Evolutionary conservation across 192 early-diverging fungal species (phyloP).

Genomic region (Backusella liffmaniae): DNA sequence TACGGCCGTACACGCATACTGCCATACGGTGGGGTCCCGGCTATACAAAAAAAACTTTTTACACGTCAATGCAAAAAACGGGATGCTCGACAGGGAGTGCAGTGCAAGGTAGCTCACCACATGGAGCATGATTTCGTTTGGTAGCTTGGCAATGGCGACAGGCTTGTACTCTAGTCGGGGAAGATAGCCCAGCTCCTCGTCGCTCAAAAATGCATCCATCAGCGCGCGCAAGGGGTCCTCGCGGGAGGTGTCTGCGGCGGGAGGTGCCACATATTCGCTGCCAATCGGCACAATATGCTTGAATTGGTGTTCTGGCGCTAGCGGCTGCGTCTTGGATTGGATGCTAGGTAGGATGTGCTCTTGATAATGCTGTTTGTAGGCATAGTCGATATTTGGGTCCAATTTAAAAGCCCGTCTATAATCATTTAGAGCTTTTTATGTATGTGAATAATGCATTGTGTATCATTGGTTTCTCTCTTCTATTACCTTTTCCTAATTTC

Average conservation of each 20-base stretch:
- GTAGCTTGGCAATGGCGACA: conserved; percentile 33
- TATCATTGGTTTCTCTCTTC: background rate
- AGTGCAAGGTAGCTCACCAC: conserved; percentile 27
- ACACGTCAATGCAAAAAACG: conserved; percentile 33
- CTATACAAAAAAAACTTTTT: conserved; percentile 39
- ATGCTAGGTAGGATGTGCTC: background rate
- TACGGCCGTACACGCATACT: conserved; percentile 30
- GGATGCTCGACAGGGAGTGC: conserved; percentile 26
- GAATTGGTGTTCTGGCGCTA: background rate
- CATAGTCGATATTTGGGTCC: conserved; percentile 30
- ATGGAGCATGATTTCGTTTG: conserved; percentile 34
- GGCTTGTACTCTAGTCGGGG: conserved; percentile 29
- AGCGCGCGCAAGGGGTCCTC: background rate
- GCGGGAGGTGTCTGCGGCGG: background rate
- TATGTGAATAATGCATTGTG: background rate
- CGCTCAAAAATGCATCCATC: background rate
- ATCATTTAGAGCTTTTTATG: conserved; percentile 22
- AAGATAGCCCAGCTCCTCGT: conserved; percentile 5
- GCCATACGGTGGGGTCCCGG: conserved; percentile 33
- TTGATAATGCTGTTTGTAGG: conserved; percentile 29
- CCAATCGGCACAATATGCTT: conserved; percentile 11
- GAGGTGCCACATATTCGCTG: background rate
- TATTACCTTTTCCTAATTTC: conserved; percentile 34
- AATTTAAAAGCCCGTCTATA: conserved; percentile 39
- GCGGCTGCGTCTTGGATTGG: background rate